Evolutionary conservation across 2,329 filamentous ascomycete genomes (phyloP).

Genomic region (Arthrocladium fulminans): DNA sequence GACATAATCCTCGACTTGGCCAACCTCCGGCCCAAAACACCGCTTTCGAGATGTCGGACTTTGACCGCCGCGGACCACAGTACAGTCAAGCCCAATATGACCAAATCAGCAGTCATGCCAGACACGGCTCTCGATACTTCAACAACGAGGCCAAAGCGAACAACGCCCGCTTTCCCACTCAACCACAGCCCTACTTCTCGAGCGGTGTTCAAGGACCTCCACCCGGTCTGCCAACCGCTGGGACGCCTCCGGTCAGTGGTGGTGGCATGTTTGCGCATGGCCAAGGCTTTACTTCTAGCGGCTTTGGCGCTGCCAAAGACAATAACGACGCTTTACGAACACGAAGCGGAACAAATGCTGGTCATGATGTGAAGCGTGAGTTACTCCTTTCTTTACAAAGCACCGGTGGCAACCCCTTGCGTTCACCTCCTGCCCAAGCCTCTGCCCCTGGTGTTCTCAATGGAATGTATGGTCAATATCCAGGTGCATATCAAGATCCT

Average conservation of each 20-base stretch:
- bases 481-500: conserved; percentile 82
- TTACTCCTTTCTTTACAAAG: conserved; percentile 89
- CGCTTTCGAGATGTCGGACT: conserved; percentile 28
- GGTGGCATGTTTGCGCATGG: conserved; percentile 83
- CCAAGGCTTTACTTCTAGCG: conserved; percentile 64
- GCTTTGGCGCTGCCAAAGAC: conserved; percentile 62
- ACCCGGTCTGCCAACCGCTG: conserved; percentile 87
- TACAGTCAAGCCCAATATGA: conserved; percentile 56
- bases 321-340: conserved; percentile 68
- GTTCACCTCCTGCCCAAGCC: conserved; percentile 75
- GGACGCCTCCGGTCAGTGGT: conserved; percentile 74
- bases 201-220: conserved; percentile 85
- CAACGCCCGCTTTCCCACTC: conserved; percentile 31
- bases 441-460: conserved; percentile 83
- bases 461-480: conserved; percentile 75
- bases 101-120: conserved; percentile 58
- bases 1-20: conserved; percentile 46
- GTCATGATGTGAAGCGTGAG: conserved; percentile 93
- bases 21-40: conserved; percentile 27
- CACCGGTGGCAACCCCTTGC: conserved; percentile 55
- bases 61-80: conserved; percentile 45
- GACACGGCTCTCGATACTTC: conserved; percentile 75
- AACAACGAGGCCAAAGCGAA: conserved; percentile 56
- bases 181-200: conserved; percentile 61
- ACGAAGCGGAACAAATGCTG: conserved; percentile 55